Conservation (phyloP, 768 basidiomycete genomes). For the Mycena haematopus region DNA sequence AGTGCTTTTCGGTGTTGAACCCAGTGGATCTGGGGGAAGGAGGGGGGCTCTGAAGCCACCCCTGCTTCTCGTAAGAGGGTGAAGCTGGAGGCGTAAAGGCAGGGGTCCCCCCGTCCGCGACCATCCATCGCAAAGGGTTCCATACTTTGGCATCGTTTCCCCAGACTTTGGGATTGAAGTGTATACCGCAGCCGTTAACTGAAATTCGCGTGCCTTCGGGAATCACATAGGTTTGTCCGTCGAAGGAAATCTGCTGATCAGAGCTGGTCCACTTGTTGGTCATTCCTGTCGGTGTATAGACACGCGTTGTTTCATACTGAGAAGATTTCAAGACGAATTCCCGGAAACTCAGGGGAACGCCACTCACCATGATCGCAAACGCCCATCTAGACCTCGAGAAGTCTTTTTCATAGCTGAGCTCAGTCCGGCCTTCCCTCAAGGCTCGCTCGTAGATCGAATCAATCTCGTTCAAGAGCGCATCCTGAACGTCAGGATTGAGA, state of each 20-base stretch:
- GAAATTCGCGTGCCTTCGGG: conserved; percentile 18
- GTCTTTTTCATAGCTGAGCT: conserved; percentile 18
- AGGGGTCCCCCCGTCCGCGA: not conserved
- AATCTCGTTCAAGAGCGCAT: conserved; percentile 25
- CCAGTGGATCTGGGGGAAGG: not conserved
- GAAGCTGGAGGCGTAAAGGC: not conserved
- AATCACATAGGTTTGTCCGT: conserved; percentile 5
- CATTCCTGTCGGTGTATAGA: conserved; percentile 23
- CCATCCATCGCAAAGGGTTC: conserved; percentile 22
- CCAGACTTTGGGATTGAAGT: conserved; percentile 19
- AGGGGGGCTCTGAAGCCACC: not conserved
- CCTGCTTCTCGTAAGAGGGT: not conserved
- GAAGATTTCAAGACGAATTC: not conserved
- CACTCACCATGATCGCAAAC: conserved; percentile 16
- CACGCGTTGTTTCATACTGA: conserved; percentile 19
- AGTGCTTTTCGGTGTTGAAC: not conserved
- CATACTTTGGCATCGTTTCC: conserved; percentile 14
- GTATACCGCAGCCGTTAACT: conserved; percentile 6
- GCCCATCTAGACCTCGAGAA: conserved; percentile 5
- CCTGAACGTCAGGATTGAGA: conserved; percentile 25
- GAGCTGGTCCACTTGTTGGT: conserved; percentile 19
- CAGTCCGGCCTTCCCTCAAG: not conserved
- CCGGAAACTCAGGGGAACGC: not conserved
- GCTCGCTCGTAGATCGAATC: conserved; percentile 15
- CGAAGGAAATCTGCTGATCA: not conserved